These are phyloP conservation scores for Carpinus fangiana DNA, from an alignment of 306 rosid species.

Conservation along the genomic window DNA sequence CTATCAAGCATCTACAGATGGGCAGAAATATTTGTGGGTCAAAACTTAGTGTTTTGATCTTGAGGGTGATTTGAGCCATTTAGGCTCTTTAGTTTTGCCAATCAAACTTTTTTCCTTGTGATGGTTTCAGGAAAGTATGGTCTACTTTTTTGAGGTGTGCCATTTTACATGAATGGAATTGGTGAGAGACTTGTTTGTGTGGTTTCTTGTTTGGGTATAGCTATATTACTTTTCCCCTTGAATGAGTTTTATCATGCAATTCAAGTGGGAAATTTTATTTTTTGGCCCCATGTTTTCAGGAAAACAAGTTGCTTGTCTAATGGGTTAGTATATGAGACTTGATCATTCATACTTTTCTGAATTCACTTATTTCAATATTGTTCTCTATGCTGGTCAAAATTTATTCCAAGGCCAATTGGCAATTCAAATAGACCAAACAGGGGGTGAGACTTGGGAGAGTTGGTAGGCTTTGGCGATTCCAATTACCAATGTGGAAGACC, in stretches of 20 bases:
- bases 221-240: conserved; percentile 47
- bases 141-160: conserved; percentile 46
- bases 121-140: conserved; percentile 38
- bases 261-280: conserved; percentile 65
- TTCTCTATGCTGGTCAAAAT: too few relatives aligned
- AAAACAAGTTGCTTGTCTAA: conserved; percentile 34
- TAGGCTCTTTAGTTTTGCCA: conserved; percentile 16
- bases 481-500: too few relatives aligned
- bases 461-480: too few relatives aligned
- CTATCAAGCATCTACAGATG: conserved; percentile 5
- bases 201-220: conserved; percentile 39
- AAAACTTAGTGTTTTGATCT: conserved; percentile 25
- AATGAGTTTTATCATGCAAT: conserved; percentile 63
- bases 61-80: conserved; percentile 37
- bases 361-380: neutral
- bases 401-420: too few relatives aligned
- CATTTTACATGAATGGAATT: conserved; percentile 32
- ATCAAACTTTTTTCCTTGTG: conserved; percentile 34
- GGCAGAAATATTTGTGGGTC: conserved; percentile 14
- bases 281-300: conserved; percentile 43
- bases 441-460: too few relatives aligned
- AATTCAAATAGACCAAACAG: too few relatives aligned
- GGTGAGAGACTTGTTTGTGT: conserved; percentile 37
- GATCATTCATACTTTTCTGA: conserved; percentile 20
- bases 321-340: conserved; percentile 12